Evolutionary conservation across 331 rosid species (phyloP).

Genomic region (Quercus lobata): DNA sequence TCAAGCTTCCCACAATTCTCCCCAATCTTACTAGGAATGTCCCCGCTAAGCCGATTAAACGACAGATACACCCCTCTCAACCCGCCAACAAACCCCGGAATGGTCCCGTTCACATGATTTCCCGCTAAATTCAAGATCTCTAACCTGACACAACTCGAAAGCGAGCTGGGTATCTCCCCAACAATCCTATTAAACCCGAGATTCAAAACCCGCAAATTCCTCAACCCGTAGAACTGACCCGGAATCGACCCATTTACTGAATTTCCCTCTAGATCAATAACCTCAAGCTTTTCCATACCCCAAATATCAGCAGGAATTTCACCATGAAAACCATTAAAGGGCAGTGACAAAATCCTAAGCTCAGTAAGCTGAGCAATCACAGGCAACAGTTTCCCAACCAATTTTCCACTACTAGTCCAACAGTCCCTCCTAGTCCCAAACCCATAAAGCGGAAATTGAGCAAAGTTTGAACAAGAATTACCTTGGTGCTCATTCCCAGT

Average conservation of each 20-base stretch:
- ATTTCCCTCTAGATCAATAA: conserved; percentile 83
- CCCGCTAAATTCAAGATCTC: conserved; percentile 75
- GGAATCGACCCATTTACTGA: conserved; percentile 51
- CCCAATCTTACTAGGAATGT: conserved; percentile 65
- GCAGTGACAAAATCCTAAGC: conserved; percentile 62
- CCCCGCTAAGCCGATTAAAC: conserved; percentile 57
- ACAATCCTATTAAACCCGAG: conserved; percentile 65
- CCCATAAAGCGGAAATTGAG: conserved; percentile 70
- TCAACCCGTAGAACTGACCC: conserved; percentile 23
- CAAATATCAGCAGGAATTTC: conserved; percentile 55
- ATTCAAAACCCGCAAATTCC: conserved; percentile 55
- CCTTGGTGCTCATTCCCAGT: conserved; percentile 58
- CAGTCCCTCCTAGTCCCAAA: conserved; percentile 59
- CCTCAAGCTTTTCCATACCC: conserved; percentile 63
- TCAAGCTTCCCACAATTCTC: conserved; percentile 64
- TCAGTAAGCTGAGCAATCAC: conserved; percentile 52
- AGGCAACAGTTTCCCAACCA: conserved; percentile 52
- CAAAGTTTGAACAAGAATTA: conserved; percentile 42
- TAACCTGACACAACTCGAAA: conserved; percentile 31
- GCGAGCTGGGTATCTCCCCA: conserved; percentile 60
- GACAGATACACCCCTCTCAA: conserved; percentile 57
- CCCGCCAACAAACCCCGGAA: conserved; percentile 63
- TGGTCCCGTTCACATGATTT: conserved; percentile 62
- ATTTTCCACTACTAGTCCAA: conserved; percentile 33
- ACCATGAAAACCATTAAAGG: conserved; percentile 61